These are phyloP conservation scores for Clarireedia homoeocarpa DNA, from an alignment of 2,329 filamentous ascomycete genomes.

Conservation along the genomic window DNA sequence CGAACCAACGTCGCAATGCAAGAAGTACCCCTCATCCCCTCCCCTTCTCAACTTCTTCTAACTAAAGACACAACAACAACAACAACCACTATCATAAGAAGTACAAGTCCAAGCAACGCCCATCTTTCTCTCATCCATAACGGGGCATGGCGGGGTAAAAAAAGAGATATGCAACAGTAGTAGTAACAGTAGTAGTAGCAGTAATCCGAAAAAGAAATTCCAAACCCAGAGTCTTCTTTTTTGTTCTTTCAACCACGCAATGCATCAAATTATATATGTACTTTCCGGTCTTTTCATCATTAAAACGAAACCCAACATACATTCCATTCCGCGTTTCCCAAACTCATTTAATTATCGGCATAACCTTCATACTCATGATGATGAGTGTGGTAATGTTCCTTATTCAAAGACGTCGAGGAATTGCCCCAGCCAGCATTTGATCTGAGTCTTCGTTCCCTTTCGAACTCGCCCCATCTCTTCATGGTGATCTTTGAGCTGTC, in stretches of 20 bases:
- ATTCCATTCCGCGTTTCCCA: background rate
- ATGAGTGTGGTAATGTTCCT: conserved; percentile 13
- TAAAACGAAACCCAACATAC: background rate
- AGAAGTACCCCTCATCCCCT: too few species aligned
- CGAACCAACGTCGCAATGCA: too few species aligned
- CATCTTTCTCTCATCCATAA: too few species aligned
- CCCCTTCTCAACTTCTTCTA: too few species aligned
- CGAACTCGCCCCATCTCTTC: conserved; percentile 98
- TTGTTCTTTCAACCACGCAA: background rate
- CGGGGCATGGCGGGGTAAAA: too few species aligned
- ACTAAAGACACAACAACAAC: too few species aligned
- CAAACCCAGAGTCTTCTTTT: too few species aligned
- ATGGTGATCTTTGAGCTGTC: conserved; percentile 99
- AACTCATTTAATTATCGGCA: conserved; percentile 13
- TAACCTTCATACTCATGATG: conserved; percentile 21
- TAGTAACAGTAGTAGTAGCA: too few species aligned
- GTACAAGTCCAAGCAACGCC: too few species aligned
- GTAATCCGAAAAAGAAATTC: too few species aligned
- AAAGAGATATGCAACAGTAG: too few species aligned
- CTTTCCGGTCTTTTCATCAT: background rate
- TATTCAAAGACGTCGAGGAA: conserved; percentile 12
- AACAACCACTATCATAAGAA: too few species aligned
- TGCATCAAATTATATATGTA: background rate
- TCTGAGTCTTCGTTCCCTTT: conserved; percentile 51
- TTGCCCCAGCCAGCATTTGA: conserved; percentile 14